These are phyloP conservation scores for Eimeria acervulina DNA, from an alignment of 169 alveolate genomes.

Conservation along the genomic window DNA sequence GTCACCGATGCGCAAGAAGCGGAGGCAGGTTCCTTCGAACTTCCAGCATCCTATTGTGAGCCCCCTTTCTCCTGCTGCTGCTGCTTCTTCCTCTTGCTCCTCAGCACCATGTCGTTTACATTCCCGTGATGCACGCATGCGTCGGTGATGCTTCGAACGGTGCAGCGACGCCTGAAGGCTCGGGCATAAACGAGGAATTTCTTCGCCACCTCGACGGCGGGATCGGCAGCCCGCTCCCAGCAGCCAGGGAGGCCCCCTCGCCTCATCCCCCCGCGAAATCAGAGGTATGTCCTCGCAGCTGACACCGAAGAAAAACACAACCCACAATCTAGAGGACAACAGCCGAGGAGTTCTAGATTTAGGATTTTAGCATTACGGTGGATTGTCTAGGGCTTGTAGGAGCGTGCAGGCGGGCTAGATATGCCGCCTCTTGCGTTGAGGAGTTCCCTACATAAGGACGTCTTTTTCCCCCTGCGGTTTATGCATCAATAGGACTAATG, in stretches of 20 bases:
- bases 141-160: neutral
- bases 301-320: neutral
- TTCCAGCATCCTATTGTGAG: neutral
- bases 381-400: neutral
- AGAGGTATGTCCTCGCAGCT: neutral
- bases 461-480: neutral
- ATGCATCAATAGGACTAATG: neutral
- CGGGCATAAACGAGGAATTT: slow-evolving; percentile 9
- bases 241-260: neutral
- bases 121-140: neutral
- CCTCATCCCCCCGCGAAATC: neutral
- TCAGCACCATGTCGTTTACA: neutral
- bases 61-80: neutral
- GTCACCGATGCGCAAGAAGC: neutral
- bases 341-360: too few relatives aligned
- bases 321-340: neutral
- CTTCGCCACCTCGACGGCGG: slow-evolving; percentile 18
- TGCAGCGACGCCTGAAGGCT: slow-evolving; percentile 23
- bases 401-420: neutral
- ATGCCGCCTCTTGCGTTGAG: neutral
- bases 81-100: neutral
- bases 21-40: neutral
- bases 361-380: neutral
- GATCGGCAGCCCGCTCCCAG: neutral
- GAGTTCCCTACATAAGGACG: neutral